Conservation (phyloP, 371 early-diverging fungal genomes). For the Mycotypha africana region DNA sequence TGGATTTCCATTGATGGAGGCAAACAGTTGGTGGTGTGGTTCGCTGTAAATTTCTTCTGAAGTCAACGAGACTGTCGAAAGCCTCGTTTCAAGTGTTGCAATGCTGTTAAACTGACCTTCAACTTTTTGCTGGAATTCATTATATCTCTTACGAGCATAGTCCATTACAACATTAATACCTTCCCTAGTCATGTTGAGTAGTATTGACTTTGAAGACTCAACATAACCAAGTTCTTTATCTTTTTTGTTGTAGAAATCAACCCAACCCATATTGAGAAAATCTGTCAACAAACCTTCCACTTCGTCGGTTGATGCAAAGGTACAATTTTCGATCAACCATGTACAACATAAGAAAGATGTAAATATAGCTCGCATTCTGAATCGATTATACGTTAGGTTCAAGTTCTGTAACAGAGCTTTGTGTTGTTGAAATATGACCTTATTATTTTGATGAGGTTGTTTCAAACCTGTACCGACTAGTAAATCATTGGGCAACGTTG, state of each 20-base stretch:
- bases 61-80: too few species aligned
- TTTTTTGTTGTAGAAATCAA: conserved; percentile 34
- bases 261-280: conserved; percentile 43
- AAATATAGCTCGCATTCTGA: conserved; percentile 20
- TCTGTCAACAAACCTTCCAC: conserved; percentile 40
- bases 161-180: conserved; percentile 14
- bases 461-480: not conserved
- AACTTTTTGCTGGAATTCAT: not conserved
- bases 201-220: conserved; percentile 10
- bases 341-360: conserved; percentile 22
- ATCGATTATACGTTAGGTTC: conserved; percentile 8
- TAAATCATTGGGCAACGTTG: conserved; percentile 4
- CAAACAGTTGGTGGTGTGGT: too few species aligned
- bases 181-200: conserved; percentile 7
- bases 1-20: not conserved
- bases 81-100: not conserved
- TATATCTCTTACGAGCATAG: conserved; percentile 8
- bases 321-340: conserved; percentile 49
- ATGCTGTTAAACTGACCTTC: not conserved
- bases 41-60: too few species aligned
- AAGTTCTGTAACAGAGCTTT: conserved; percentile 17
- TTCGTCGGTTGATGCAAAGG: conserved; percentile 50
- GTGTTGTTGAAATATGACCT: conserved; percentile 14
- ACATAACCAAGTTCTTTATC: conserved; percentile 5
- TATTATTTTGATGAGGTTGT: conserved; percentile 9